Conservation (phyloP, 2,329 filamentous ascomycete genomes). For the Emergomyces orientalis region DNA sequence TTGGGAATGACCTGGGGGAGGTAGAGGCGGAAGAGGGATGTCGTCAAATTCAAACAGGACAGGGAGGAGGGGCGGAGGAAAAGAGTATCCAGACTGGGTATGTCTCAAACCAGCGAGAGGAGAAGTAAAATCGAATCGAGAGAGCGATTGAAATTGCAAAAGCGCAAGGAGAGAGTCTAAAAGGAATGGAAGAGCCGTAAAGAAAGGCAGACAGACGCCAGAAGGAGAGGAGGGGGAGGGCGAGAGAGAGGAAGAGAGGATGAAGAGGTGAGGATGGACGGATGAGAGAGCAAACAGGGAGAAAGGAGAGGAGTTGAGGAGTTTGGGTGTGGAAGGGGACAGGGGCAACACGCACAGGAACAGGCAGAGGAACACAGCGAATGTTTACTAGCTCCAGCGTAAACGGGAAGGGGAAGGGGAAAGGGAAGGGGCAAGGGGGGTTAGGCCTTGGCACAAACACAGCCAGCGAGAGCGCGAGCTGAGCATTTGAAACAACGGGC, state of each 20-base stretch:
- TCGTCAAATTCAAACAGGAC: not conserved
- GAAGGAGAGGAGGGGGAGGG: not conserved
- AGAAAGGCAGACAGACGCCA: not conserved
- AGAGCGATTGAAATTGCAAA: not conserved
- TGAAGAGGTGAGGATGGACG: not conserved
- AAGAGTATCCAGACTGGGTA: constrained; percentile 9
- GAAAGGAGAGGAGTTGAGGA: too few relatives aligned
- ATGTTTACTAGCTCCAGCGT: too few relatives aligned
- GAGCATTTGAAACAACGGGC: constrained; percentile 4
- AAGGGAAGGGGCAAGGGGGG: not conserved
- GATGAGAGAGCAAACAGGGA: too few relatives aligned
- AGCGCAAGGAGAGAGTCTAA: not conserved
- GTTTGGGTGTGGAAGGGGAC: too few relatives aligned
- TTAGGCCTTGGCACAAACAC: too few relatives aligned
- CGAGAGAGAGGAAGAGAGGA: not conserved
- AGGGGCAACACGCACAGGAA: too few relatives aligned
- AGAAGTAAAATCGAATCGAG: constrained; percentile 11
- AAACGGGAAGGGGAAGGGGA: not conserved
- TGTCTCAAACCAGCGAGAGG: constrained; percentile 20
- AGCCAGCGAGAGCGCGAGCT: not conserved
- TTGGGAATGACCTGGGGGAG: not conserved
- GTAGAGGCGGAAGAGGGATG: not conserved
- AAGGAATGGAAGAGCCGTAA: constrained; percentile 5
- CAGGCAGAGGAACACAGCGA: not conserved
- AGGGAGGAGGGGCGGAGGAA: not conserved